Evolutionary conservation across 1,139 yeast genomes (phyloP), one percentile per base, ranked within the genome.

Genomic region (Protomyces gravidus): DNA sequence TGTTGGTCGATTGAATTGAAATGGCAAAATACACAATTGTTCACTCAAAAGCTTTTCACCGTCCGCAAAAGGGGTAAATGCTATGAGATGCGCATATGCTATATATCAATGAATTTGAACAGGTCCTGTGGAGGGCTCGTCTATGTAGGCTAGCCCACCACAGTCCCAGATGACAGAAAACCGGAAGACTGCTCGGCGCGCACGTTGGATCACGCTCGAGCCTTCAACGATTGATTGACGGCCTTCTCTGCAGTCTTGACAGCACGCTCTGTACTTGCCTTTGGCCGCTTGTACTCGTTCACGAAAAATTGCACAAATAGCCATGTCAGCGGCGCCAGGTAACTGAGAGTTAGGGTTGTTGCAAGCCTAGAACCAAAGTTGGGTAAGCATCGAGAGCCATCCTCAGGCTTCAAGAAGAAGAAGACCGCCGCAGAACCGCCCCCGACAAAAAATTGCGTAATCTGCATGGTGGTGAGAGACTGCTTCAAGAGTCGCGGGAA

Each of bases 241-340:
- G 51, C 58, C 69, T 26, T 73, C 76, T 50, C 68, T 9, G 53
- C 55, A 17, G 42, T 32, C 39, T 39, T 40, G 17, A 45, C 39
- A 3, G 60, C 56, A 11, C 50, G 15, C 39, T 40, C 32, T n/a
- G 36, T 46, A 5, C n/a, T 15, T 5, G 55, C 47, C 46, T 48
- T 49, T 7, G 60, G 60, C 48, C 40, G 45, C 45, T 70, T 74
- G 68, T 85, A 85, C 63, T 85, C 81, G 63, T 83, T 86, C 62
- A 85, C 75, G 75, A 83, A 85, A 69, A 85, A 85, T 32, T 84
- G 82, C 51, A 81, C 86, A 72, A 85, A 85, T 65, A 85, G 76
- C 53, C 82, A 79, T 13, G 90, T 85, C 72, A 85, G 77, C 2
- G 90, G 90, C 11, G 88, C 75, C 71, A 85, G 79, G 69, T 85